Percentiles rank a stretch among this genome's conserved stretches.
phyloP scores from a whole-genome alignment of 352 stramenopile species.

The Phytophthora cactorum region DNA sequence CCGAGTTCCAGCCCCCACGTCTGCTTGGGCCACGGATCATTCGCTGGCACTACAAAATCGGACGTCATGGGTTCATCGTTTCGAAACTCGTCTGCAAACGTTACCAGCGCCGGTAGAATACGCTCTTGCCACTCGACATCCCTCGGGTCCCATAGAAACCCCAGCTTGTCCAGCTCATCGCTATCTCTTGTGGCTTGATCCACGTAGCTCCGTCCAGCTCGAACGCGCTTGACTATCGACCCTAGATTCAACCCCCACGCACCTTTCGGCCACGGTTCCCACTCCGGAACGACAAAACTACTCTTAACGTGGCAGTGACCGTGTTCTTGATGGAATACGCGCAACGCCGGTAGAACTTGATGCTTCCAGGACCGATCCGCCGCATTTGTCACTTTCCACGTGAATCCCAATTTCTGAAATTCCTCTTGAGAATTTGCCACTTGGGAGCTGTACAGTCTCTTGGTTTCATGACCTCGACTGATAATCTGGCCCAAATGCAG shows the following conservation, averaged over 20 bases:
- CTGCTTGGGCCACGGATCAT: conserved; percentile 28
- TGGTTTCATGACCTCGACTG: conserved; percentile 20
- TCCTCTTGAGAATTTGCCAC: conserved; percentile 23
- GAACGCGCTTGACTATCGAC: conserved; percentile 31
- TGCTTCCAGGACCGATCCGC: conserved; percentile 30
- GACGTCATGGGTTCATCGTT: conserved; percentile 17
- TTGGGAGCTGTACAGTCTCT: conserved; percentile 27
- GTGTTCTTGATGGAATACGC: conserved; percentile 22
- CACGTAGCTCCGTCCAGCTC: conserved; percentile 18
- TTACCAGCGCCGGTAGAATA: conserved; percentile 36
- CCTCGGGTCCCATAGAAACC: conserved; percentile 25
- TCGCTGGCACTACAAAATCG: conserved; percentile 31
- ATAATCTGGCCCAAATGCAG: conserved; percentile 35
- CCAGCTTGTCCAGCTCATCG: conserved; percentile 16
- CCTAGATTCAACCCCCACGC: conserved; percentile 33
- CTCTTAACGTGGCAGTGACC: conserved; percentile 30
- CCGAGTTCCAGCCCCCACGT: conserved; percentile 35
- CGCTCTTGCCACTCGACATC: conserved; percentile 38
- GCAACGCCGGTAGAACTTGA: conserved; percentile 33
- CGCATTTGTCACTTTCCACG: conserved; percentile 24
- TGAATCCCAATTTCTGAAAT: conserved; percentile 25
- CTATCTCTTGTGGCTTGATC: conserved; percentile 22
- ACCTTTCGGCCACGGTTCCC: conserved; percentile 22
- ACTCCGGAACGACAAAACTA: conserved; percentile 28
- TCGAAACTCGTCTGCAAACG: conserved; percentile 32